Percentiles rank a stretch among this genome's conserved stretches.
These are phyloP conservation scores for Inga oerstediana DNA, from an alignment of 306 rosid genomes.

Conservation along the genomic window DNA sequence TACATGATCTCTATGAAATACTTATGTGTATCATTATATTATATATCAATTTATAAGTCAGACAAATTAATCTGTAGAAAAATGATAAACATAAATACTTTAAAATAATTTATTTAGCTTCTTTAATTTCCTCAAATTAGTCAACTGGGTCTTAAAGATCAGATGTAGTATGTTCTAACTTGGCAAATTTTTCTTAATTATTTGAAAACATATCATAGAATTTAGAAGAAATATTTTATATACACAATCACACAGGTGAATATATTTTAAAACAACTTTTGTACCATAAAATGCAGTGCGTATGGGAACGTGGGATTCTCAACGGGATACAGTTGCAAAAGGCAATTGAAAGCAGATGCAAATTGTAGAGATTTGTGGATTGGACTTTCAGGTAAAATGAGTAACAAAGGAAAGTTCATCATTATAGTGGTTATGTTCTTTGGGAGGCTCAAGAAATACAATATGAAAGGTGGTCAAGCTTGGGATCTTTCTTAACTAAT, in stretches of 20 bases:
- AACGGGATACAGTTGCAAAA: constrained; percentile 64
- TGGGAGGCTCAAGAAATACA: constrained; percentile 63
- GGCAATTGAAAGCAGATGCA: constrained; percentile 35
- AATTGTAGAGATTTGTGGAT: constrained; percentile 54
- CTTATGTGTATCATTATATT: too few species aligned
- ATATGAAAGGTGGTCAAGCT: constrained; percentile 43
- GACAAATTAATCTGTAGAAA: too few species aligned
- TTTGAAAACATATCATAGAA: background rate
- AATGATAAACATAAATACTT: too few species aligned
- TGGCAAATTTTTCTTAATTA: background rate
- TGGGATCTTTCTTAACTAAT: constrained; percentile 39
- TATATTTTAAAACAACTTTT: background rate
- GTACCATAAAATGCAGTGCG: constrained; percentile 49
- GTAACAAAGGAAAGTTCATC: constrained; percentile 40
- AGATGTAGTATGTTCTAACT: background rate
- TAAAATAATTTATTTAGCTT: too few species aligned
- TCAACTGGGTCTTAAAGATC: too few species aligned
- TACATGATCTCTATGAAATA: too few species aligned
- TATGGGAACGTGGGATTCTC: constrained; percentile 81
- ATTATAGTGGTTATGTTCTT: constrained; percentile 44
- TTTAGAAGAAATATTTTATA: background rate
- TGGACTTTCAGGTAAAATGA: constrained; percentile 57
- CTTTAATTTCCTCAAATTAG: too few species aligned
- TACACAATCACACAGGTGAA: background rate
- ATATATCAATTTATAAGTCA: too few species aligned